Base-by-base conservation (phyloP, 345 rosid genomes). In the Gossypium sturtianum region DNA sequence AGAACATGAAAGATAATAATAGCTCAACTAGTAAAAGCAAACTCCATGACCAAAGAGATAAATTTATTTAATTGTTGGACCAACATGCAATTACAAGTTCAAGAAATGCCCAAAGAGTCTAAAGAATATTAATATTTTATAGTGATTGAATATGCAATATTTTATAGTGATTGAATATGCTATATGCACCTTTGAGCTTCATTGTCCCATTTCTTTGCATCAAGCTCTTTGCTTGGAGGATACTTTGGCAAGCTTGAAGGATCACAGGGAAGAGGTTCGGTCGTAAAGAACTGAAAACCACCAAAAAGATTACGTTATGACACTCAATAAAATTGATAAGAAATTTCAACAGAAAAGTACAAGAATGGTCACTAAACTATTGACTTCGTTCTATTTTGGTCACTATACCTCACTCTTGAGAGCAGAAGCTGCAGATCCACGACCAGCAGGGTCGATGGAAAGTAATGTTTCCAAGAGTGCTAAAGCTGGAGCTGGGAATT, bases 181-280 rank as follows among this genome's bases (percentile, higher is more conserved):
- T 25, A 81, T 72, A 54, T 10, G 75, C 65, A 94, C 98, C 97
- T 91, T 89, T 97, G 85, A 66, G 89, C 87, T 78, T 91, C 98
- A 74, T 92, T 97, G 69, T 94, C 97, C 54, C 97, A 88, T 76
- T 92, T 71, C 80, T 93, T 94, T 19, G 97, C 98, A 80, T 94
- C 97, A 41, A 94, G 86, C 83, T 92, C 98, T 88, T 94, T 92
- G 91, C 97, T 92, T 43, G 98, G 97, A 79, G 97, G 95, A 86
- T 92, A 92, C 81, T 84, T 91, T 2, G 98, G 98, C 88, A 94
- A 88, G 79, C 90, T 92, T 71, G 92, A 90, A 79, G 97, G 97
- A 80, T 89, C 89, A 80, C 98, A 94, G 10, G 98, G 97, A 81
- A 90, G 82, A 34, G 98, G 98, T 76, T 85, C 89, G n/a, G 81